Evolutionary conservation across 371 early-diverging fungal genomes (phyloP), one percentile per base, ranked within the genome.

Genomic region (Syncephalastrum sp.): DNA sequence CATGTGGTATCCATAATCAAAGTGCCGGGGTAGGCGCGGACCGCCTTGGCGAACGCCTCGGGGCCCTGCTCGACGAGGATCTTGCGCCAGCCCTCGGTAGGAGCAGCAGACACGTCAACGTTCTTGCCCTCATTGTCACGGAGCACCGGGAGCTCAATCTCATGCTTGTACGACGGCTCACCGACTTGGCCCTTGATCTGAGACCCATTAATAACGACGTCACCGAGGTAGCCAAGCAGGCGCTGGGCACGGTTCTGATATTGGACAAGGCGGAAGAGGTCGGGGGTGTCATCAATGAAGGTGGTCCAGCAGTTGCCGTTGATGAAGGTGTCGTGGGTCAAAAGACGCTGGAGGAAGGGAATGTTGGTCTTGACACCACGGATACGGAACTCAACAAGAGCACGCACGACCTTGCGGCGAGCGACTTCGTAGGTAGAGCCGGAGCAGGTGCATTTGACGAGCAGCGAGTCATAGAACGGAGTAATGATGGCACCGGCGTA

Each of bases 361-460:
- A 96, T 92, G 73, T 96, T 97, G 63, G 96, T 96, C 72, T 97
- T 94, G 64, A 97, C 88, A 57, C 98, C 98, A 64, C 96, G 89
- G 53, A 96, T 91, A 68, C 96, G 86, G 86, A 97, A 97, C 77
- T 91, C 97, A 14, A 90, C 85, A 52, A 96, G 70, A 14, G 95
- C 91, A 25, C 93, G 84, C 16, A 95, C 84, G 61, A 91, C 88
- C 72, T 92, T 93, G 43, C 92, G 85, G 50, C 94, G 86, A 13
- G 95, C 91, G 48, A 90, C 86, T 63, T 94, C 91, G 67, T 89
- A 94, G 15, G 90, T 88, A 7, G 86, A 85, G 15, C 91, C 95
- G 47, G 87, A 82, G 76, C 92, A 91, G 13, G 95, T 95, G 42
- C 91, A 79, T 69, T 99, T 98, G 65, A 94, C 96, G 21, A 98